Base-by-base conservation (phyloP, 192 early-diverging fungal genomes). In the Lunasporangiospora selenospora region DNA sequence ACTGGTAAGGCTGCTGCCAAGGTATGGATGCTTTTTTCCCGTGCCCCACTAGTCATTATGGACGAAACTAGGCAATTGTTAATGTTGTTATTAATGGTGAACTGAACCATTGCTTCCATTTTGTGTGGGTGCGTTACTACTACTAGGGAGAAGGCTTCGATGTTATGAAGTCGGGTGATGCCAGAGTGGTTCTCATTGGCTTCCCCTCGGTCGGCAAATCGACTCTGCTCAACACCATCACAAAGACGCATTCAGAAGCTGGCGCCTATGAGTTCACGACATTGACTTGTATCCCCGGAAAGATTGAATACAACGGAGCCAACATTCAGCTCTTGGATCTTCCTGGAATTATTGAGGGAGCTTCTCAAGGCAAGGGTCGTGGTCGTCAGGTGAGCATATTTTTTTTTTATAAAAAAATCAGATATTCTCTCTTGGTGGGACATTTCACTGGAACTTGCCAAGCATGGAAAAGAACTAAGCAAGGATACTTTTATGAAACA, bases 171-270 rank as follows among this genome's bases (percentile, higher is more conserved):
- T 90, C 89, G 23, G 98, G 98, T 2, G 98, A 98, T 75, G 98
- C 95, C 15, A 87, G 96, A 42, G 94, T 98, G 49, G 94, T 91
- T 2, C 83, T 98, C 53, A 92, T 98, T 58, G 95, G 96, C 41
- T 99, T 98, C 59, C 98, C 98, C n/a, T 97, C 95, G 7, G 98
- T 98, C 12, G 98, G 98, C 52, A 98, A 99, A 75, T 96, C 94
- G n/a, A 99, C 98, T 3, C 80, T 98, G 53, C 81, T 98, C 12
- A 89, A 86, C 67, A 97, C 93, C 58, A 75, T 94, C 23, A 99
- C 98, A 8, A 90, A 93, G 36, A 96, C 95, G 5, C 88, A 95
- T 61, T 94, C 93, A 7, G 94, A 91, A 51, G 92, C 87, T 38
- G 93, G 89, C 53, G 87, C 83, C 51, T 92, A 96, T 51, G 96